phyloP scores from a whole-genome alignment of 495 filamentous ascomycete genomes.

The Lepidopterella palustris region DNA sequence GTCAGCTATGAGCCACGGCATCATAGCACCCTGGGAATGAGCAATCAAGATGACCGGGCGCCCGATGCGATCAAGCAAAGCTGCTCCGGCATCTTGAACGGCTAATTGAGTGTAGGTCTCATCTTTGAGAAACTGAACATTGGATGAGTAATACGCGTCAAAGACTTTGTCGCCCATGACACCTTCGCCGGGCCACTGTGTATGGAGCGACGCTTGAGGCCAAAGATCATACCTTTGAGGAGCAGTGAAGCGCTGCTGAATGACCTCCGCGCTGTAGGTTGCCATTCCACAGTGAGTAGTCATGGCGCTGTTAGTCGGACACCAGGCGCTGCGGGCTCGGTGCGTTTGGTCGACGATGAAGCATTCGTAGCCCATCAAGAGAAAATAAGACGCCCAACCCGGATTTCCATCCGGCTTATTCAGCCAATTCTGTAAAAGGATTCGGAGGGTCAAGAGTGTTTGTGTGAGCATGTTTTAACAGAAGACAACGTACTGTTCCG shows the following conservation, averaged over 20 bases:
- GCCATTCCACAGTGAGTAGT: conserved; percentile 22
- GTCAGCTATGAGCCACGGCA: conserved; percentile 39
- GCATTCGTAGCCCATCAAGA: conserved; percentile 43
- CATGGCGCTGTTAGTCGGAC: conserved; percentile 21
- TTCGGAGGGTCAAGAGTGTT: not conserved
- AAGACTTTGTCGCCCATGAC: conserved; percentile 36
- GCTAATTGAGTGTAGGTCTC: conserved; percentile 38
- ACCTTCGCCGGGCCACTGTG: conserved; percentile 51
- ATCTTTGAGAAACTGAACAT: conserved; percentile 39
- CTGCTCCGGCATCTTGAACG: conserved; percentile 41
- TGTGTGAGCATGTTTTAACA: not conserved
- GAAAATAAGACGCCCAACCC: conserved; percentile 49
- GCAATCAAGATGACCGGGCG: conserved; percentile 42
- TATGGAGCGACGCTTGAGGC: conserved; percentile 43
- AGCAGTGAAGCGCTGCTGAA: conserved; percentile 40
- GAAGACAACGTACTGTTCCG: not conserved
- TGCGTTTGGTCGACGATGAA: conserved; percentile 43
- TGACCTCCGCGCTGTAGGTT: conserved; percentile 23
- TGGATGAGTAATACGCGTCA: conserved; percentile 42
- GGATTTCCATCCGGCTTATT: conserved; percentile 31
- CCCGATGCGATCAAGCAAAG: conserved; percentile 46
- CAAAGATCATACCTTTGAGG: conserved; percentile 36
- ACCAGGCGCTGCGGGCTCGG: conserved; percentile 26
- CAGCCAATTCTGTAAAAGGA: not conserved
- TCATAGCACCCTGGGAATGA: conserved; percentile 49